Evolutionary conservation across 805 yeast species (phyloP).

Genomic region (Zygosaccharomyces gambellarensis): DNA sequence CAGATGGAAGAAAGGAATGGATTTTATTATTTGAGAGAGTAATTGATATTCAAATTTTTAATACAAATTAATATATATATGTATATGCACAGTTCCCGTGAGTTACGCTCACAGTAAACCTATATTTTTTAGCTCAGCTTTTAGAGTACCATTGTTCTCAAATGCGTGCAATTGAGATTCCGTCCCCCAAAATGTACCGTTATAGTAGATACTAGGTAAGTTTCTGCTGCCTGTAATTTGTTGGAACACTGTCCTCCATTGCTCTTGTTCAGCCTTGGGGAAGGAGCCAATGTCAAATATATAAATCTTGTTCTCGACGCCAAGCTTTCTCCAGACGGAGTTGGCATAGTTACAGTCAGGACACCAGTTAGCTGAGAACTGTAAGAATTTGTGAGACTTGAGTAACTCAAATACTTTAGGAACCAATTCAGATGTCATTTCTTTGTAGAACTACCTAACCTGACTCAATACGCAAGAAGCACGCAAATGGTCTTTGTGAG

Average conservation of each 20-base stretch:
- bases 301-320: slow-evolving; percentile 45
- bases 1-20: slow-evolving; percentile 29
- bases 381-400: slow-evolving; percentile 43
- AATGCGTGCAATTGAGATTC: slow-evolving; percentile 30
- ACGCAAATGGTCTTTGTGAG: neutral
- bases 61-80: neutral
- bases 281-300: slow-evolving; percentile 45
- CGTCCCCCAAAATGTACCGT: slow-evolving; percentile 35
- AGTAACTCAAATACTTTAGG: slow-evolving; percentile 46
- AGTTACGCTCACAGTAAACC: slow-evolving; percentile 18
- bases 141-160: slow-evolving; percentile 25
- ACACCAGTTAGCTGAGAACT: slow-evolving; percentile 72
- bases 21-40: slow-evolving; percentile 23
- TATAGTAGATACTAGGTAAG: slow-evolving; percentile 32
- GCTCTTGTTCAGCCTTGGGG: slow-evolving; percentile 25
- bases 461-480: neutral
- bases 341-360: slow-evolving; percentile 69
- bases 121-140: slow-evolving; percentile 26
- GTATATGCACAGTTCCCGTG: too few relatives aligned
- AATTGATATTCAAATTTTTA: neutral
- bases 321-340: slow-evolving; percentile 48
- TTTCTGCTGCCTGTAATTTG: slow-evolving; percentile 32
- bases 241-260: slow-evolving; percentile 33
- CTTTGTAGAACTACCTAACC: neutral
- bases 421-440: slow-evolving; percentile 23